Conservation (phyloP, 768 basidiomycete species). For the Collybia sp. region DNA sequence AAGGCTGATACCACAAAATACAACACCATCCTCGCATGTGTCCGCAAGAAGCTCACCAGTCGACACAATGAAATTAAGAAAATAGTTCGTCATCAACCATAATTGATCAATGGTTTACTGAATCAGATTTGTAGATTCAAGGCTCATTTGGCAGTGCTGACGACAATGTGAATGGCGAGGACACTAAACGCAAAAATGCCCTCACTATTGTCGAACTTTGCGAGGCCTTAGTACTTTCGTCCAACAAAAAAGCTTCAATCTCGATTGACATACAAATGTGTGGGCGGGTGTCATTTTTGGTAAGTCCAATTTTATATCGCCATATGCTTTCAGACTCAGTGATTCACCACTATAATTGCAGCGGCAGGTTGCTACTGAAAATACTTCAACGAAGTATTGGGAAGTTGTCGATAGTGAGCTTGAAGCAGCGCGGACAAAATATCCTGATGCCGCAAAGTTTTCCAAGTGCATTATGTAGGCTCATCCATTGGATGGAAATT, state of each 20-base stretch:
- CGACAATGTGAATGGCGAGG: not conserved
- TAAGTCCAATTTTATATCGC: not conserved
- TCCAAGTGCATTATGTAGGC: not conserved
- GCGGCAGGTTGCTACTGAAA: not conserved
- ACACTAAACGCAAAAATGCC: not conserved
- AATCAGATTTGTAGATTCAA: not conserved
- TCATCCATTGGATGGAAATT: too few species aligned
- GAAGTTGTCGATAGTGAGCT: not conserved
- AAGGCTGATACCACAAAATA: not conserved
- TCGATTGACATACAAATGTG: not conserved
- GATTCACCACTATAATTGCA: not conserved
- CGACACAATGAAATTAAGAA: not conserved
- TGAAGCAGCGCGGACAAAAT: not conserved
- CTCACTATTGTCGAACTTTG: not conserved
- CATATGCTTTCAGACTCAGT: not conserved
- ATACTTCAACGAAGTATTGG: not conserved
- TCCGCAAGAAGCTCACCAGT: not conserved
- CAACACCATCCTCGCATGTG: not conserved
- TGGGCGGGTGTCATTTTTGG: not conserved
- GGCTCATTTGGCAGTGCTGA: not conserved
- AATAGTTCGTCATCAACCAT: not conserved
- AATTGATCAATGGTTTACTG: not conserved
- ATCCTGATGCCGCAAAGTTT: slow-evolving; percentile 1
- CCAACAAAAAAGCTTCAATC: not conserved
- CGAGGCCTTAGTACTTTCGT: not conserved